Base-by-base conservation (phyloP, 2,329 filamentous ascomycete species). In the Aspergillus ruber region DNA sequence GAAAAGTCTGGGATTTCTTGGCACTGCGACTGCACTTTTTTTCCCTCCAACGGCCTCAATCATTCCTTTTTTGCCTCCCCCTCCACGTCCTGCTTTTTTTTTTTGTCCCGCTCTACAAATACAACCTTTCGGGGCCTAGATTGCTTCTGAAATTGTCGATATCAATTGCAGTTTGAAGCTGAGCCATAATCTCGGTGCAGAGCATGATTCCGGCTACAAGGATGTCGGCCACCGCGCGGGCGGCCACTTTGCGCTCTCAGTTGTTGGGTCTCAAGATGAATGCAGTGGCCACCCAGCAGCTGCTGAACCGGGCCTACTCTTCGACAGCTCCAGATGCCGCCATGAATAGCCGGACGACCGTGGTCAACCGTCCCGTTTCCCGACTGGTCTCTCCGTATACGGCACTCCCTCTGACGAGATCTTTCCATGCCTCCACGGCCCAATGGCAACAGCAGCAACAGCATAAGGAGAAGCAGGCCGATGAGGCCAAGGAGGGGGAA, bases 381-480 rank as follows among this genome's bases (percentile, higher is more conserved):
- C 62, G 56, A 48, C 56, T 68, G 25, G 54, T 63, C 33, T 67
- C 65, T 21, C 61, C 64, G 42, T 69, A 64, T 50, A 56, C 61
- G 45, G 57, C 59, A 45, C 63, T 69, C 36, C 61, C 66, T 44
- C 55, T 68, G 50, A 64, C 60, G 41, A 59, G 67, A 58, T 63
- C 61, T 25, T 70, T 72, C 57, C 67, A 70, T 55, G 60, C 57
- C 46, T 56, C 61, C 47, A 56, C 58, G 21, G 46, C 56, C 48
- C 60, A 59, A 47, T 63, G 58, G 58, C 65, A 68, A 51, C 57
- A 68, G 46, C 60, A 63, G 49, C 56, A 67, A 51, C 48, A 62
- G 43, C 70, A 76, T 50, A 58, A 71, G 35, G 64, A 72, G 52
- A 59, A 75, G 36, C 58, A 73, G 39, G 63, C 72, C 44, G 63